phyloP scores from a whole-genome alignment of 257 asterid genomes.

The Solanum medicagineum region DNA sequence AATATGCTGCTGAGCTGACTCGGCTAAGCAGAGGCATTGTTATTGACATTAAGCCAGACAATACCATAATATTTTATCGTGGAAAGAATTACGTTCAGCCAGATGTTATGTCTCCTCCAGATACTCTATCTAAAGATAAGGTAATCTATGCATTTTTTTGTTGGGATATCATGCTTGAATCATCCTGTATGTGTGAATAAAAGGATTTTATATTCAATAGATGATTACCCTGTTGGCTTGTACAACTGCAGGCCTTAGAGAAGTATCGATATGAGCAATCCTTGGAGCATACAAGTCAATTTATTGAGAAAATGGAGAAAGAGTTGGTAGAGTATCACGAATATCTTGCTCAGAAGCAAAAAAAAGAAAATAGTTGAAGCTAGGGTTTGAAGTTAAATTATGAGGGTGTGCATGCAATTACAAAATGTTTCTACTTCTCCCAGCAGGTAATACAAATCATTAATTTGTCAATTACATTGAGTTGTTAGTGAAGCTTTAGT shows the following conservation, averaged over 20 bases:
- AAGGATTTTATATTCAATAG: background rate
- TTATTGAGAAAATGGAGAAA: constrained; percentile 82
- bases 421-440: background rate
- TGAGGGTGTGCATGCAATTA: background rate
- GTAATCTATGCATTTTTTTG: constrained; percentile 16
- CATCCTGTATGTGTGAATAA: background rate
- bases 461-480: background rate
- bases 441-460: background rate
- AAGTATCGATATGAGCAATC: constrained; percentile 71
- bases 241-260: constrained; percentile 58
- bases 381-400: background rate
- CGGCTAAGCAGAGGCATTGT: constrained; percentile 79
- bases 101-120: constrained; percentile 75
- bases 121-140: constrained; percentile 91
- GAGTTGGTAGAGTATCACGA: constrained; percentile 68
- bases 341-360: constrained; percentile 48
- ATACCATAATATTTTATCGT: constrained; percentile 58
- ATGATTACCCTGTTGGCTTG: background rate
- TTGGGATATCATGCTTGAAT: background rate
- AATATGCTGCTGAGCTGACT: constrained; percentile 71
- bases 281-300: constrained; percentile 80
- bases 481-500: background rate
- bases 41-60: constrained; percentile 68
- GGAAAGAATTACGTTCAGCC: constrained; percentile 90
- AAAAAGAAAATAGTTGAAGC: constrained; percentile 11